Conservation (phyloP, 352 stramenopile genomes). For the Thraustotheca clavata region DNA sequence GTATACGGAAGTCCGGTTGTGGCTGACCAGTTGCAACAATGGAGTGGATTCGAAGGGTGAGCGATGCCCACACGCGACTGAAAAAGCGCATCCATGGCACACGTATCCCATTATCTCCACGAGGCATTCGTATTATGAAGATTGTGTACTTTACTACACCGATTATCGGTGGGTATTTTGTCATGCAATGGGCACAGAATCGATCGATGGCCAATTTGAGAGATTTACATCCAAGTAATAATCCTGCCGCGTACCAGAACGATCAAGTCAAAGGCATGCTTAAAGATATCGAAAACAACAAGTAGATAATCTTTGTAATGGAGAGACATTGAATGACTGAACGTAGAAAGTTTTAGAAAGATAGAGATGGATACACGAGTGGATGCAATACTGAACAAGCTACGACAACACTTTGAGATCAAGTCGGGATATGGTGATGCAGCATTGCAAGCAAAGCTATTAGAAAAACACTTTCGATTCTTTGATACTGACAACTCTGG, state of each 20-base stretch:
- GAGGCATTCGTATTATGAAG: slow-evolving; percentile 76
- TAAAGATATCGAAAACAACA: slow-evolving; percentile 8
- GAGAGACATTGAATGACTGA: neutral
- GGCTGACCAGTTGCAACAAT: slow-evolving; percentile 27
- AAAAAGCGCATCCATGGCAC: slow-evolving; percentile 90
- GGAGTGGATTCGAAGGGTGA: slow-evolving; percentile 64
- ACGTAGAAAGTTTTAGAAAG: neutral
- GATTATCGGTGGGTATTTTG: slow-evolving; percentile 80
- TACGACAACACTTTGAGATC: slow-evolving; percentile 56
- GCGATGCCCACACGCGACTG: slow-evolving; percentile 74
- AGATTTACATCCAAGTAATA: neutral
- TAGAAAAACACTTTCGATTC: slow-evolving; percentile 60
- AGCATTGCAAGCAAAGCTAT: slow-evolving; percentile 35
- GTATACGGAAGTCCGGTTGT: neutral
- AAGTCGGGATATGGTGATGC: slow-evolving; percentile 65
- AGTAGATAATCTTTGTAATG: too few relatives aligned
- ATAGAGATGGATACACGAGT: slow-evolving; percentile 33
- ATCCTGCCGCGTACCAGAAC: slow-evolving; percentile 14
- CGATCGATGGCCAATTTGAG: slow-evolving; percentile 62
- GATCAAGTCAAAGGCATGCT: slow-evolving; percentile 15
- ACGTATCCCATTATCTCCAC: slow-evolving; percentile 83
- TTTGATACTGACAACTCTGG: slow-evolving; percentile 72
- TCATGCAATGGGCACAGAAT: slow-evolving; percentile 88
- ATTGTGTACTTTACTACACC: slow-evolving; percentile 88
- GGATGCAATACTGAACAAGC: slow-evolving; percentile 42